Percentiles rank a stretch among this genome's conserved stretches.
Conservation (phyloP, 169 alveolate genomes). For the Theileria orientalis region DNA sequence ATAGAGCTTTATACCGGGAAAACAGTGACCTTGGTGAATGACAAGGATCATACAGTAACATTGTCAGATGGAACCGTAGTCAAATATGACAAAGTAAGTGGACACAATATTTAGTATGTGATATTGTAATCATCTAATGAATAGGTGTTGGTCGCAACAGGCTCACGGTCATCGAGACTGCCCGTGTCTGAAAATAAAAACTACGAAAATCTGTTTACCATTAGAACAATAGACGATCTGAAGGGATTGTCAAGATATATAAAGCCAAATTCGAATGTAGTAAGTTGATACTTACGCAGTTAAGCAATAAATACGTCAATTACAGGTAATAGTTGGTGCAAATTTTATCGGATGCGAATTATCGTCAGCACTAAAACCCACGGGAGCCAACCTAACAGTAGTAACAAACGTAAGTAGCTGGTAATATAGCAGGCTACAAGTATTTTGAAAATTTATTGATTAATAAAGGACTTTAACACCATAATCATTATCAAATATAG, state of each 20-base stretch:
- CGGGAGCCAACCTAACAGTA: slow-evolving; percentile 70
- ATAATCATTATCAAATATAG: slow-evolving; percentile 4
- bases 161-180: slow-evolving; percentile 58
- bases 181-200: slow-evolving; percentile 26
- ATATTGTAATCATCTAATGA: background rate
- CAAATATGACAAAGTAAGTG: slow-evolving; percentile 64
- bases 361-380: slow-evolving; percentile 67
- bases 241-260: slow-evolving; percentile 36
- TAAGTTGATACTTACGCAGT: background rate
- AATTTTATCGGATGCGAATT: slow-evolving; percentile 77
- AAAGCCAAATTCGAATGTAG: slow-evolving; percentile 64
- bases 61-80: slow-evolving; percentile 70
- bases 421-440: no score
- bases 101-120: background rate
- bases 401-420: slow-evolving; percentile 55
- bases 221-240: slow-evolving; percentile 65
- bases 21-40: slow-evolving; percentile 56
- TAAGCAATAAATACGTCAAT: background rate
- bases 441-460: no score
- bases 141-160: slow-evolving; percentile 71
- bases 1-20: slow-evolving; percentile 60
- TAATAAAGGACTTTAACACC: no score
- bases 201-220: slow-evolving; percentile 61
- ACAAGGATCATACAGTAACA: slow-evolving; percentile 53
- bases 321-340: slow-evolving; percentile 71